These are phyloP conservation scores for Ceratobasidium sp. DNA, from an alignment of 1,284 basidiomycete species.

Conservation along the genomic window DNA sequence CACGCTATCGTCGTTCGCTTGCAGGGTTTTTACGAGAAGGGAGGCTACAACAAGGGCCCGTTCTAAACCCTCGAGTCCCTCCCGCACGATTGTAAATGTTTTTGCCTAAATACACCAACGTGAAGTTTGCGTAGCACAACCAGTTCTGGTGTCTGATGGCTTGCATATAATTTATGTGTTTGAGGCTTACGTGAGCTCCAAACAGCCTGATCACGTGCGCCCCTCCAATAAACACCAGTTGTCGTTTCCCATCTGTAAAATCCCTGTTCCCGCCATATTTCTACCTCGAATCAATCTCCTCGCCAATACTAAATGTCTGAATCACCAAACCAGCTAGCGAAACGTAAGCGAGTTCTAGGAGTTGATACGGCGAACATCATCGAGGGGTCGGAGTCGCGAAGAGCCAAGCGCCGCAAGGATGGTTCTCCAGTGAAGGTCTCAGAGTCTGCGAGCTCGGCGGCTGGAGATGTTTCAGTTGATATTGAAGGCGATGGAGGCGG, in stretches of 20 bases:
- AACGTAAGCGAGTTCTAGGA: conserved; percentile 41
- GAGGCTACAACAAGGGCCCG: conserved; percentile 71
- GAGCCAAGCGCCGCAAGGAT: conserved; percentile 45
- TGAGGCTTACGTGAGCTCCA: conserved; percentile 26
- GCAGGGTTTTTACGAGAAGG: conserved; percentile 79
- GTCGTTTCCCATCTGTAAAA: conserved; percentile 31
- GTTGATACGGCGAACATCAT: conserved; percentile 48
- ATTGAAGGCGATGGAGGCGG: conserved; percentile 1
- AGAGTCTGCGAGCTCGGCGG: conserved; percentile 28
- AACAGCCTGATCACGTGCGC: conserved; percentile 39
- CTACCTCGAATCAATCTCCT: too few species aligned
- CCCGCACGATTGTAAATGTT: neutral
- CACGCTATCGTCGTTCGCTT: conserved; percentile 77
- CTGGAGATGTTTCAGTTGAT: conserved; percentile 27
- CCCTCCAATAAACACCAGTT: neutral
- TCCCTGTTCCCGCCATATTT: neutral
- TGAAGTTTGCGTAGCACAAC: conserved; percentile 1
- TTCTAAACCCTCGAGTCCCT: neutral
- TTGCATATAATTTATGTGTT: neutral
- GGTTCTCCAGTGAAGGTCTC: conserved; percentile 39
- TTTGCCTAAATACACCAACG: conserved; percentile 6
- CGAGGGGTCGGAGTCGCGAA: conserved; percentile 38
- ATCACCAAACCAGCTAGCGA: conserved; percentile 30
- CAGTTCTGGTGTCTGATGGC: too few species aligned
- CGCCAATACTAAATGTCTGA: conserved; percentile 20